Evolutionary conservation across 345 rosid species (phyloP).

Genomic region (Linum usitatissimum): DNA sequence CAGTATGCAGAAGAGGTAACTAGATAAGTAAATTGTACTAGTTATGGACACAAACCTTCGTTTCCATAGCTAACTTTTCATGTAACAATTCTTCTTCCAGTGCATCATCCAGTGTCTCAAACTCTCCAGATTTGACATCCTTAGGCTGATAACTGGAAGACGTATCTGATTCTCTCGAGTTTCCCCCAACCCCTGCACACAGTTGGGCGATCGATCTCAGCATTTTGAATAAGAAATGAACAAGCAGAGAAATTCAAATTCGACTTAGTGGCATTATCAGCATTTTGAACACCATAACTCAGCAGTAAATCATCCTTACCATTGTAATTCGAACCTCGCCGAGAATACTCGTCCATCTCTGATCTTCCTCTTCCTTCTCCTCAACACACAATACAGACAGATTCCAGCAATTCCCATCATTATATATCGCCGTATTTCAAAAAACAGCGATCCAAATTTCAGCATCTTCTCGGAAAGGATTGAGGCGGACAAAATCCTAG

Average conservation of each 20-base stretch:
- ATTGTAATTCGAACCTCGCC: too few species aligned
- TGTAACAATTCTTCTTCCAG: slow-evolving; percentile 28
- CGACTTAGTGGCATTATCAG: not conserved
- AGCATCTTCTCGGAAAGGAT: not conserved
- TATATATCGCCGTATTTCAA: not conserved
- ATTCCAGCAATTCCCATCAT: not conserved
- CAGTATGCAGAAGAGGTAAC: not conserved
- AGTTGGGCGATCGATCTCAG: too few species aligned
- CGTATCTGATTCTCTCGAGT: slow-evolving; percentile 16
- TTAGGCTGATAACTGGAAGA: slow-evolving; percentile 13
- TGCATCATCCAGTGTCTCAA: slow-evolving; percentile 6
- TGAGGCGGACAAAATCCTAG: not conserved
- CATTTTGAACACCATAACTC: too few species aligned
- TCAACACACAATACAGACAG: not conserved
- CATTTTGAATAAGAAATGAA: not conserved
- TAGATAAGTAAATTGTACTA: too few species aligned
- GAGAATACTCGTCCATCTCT: too few species aligned
- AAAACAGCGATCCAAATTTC: not conserved
- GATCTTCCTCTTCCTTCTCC: not conserved
- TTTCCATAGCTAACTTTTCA: slow-evolving; percentile 33
- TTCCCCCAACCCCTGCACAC: not conserved
- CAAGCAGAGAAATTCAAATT: not conserved
- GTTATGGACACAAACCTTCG: slow-evolving; percentile 27
- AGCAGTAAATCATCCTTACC: too few species aligned
- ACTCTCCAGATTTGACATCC: slow-evolving; percentile 5